These are phyloP conservation scores for Exophiala sideris DNA, from an alignment of 2,329 filamentous ascomycete genomes.

Conservation along the genomic window DNA sequence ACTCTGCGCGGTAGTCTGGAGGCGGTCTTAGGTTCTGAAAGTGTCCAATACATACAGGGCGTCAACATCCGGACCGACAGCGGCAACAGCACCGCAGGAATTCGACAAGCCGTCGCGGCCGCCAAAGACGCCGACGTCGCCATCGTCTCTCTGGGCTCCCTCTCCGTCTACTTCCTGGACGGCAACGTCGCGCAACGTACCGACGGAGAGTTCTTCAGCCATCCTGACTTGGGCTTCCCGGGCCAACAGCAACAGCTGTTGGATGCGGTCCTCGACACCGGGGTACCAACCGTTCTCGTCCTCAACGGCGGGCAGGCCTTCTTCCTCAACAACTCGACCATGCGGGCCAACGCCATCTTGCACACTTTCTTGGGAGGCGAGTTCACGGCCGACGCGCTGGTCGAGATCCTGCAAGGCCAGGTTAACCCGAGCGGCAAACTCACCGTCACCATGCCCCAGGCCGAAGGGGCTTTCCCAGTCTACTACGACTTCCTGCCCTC, in stretches of 20 bases:
- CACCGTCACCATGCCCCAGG: constrained; percentile 3
- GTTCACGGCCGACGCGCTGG: background rate
- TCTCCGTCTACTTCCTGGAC: no score
- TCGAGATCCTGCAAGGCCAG: constrained; percentile 1
- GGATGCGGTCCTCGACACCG: constrained; percentile 1
- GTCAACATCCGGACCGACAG: no score
- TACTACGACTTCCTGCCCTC: no score
- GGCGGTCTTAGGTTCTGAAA: no score
- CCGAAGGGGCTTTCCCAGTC: background rate
- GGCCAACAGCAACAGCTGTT: constrained; percentile 1
- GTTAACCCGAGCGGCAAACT: constrained; percentile 4
- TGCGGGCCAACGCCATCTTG: background rate
- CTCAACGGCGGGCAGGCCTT: constrained; percentile 3
- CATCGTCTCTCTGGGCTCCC: no score
- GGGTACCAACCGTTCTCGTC: background rate
- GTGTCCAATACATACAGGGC: no score
- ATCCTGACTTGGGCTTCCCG: background rate
- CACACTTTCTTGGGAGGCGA: constrained; percentile 2
- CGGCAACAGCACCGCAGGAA: no score
- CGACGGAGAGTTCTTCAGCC: constrained; percentile 1
- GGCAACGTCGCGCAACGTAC: no score
- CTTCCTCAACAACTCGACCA: constrained; percentile 3
- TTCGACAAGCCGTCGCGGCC: no score
- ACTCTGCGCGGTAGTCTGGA: no score
- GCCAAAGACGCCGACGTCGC: no score